Evolutionary conservation across 2,329 filamentous ascomycete genomes (phyloP), one percentile per base, ranked within the genome.

Genomic region (Sclerotinia nivalis): DNA sequence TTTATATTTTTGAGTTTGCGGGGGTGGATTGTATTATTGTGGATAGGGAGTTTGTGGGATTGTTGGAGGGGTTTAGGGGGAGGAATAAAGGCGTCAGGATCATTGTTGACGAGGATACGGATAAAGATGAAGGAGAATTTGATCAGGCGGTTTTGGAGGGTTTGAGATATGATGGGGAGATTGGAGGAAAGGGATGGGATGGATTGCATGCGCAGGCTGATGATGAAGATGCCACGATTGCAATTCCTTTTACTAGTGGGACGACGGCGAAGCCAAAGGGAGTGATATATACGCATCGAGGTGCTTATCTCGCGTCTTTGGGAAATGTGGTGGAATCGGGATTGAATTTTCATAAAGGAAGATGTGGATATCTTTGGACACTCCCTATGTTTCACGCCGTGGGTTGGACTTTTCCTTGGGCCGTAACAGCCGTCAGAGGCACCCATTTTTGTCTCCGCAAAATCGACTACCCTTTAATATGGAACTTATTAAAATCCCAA

Each of bases 361-460:
- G 91, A 50, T 94, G 91, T 79, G 90, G 89, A 74, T 97, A 97
- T 81, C 84, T 97, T 12, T 97, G 93, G 93, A 97, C 92, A 4
- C 82, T 98, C 40, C 95, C 95, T 0, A 93, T 97, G 93, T 91
- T 91, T 75, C 89, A 91, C 75, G 88, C 88, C 45, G 82, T 88
- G 64, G 89, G 86, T n/a, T 78, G 76, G 76, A 75, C 92, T 1
- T 96, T 95, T 76, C 93, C 93, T 0, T 97, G 94, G 96, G 87
- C 94, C 1, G 87, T 97, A n/a, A 96, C 93, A 15, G 93, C 93
- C 1, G 93, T 96, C 6, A 86, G 96, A 72, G 96, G 95, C n/a
- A 96, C 95, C 4, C 93, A 98, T 80, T 93, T 97, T 79, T 97
- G 94, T 76, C 84, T 99, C 25, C 88, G 96, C 71, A 98, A 97